Conservation (phyloP, 1,284 basidiomycete genomes). For the Ganoderma meredithae region DNA sequence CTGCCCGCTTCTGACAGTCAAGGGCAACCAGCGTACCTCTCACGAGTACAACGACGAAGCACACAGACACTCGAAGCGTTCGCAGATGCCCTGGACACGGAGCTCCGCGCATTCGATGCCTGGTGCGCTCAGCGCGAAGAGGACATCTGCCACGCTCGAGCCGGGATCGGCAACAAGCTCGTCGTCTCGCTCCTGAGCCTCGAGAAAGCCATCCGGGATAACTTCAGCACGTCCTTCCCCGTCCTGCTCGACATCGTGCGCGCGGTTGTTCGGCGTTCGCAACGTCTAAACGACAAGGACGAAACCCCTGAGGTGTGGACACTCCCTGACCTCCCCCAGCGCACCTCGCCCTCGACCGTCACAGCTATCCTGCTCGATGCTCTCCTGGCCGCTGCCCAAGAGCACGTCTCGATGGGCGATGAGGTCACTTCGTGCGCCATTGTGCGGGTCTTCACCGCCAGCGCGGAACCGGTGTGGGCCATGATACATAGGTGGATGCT, state of each 20-base stretch:
- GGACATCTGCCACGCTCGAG: conserved; percentile 61
- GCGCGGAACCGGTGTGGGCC: conserved; percentile 76
- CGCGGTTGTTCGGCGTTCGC: conserved; percentile 37
- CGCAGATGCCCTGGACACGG: conserved; percentile 71
- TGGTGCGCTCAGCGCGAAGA: conserved; percentile 81
- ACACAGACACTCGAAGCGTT: conserved; percentile 83
- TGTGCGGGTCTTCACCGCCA: conserved; percentile 65
- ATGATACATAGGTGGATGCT: conserved; percentile 79
- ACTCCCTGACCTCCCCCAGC: conserved; percentile 48
- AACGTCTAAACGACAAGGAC: conserved; percentile 39
- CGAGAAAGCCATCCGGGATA: conserved; percentile 62
- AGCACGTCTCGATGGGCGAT: conserved; percentile 65
- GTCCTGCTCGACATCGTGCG: conserved; percentile 56
- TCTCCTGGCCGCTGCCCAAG: conserved; percentile 61
- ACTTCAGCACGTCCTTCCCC: conserved; percentile 63
- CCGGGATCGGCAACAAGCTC: conserved; percentile 50
- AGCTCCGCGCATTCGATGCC: conserved; percentile 62
- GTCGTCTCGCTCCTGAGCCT: conserved; percentile 75
- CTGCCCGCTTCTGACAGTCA: conserved; percentile 9
- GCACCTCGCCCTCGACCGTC: conserved; percentile 55
- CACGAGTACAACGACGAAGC: conserved; percentile 29
- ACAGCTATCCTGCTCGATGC: conserved; percentile 69
- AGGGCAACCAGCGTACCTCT: conserved; percentile 26
- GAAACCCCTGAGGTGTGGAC: conserved; percentile 48
- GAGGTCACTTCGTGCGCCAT: conserved; percentile 58